Evolutionary conservation across 768 basidiomycete species (phyloP), one percentile per base, ranked within the genome.

Genomic region (Leccinum variicolor): DNA sequence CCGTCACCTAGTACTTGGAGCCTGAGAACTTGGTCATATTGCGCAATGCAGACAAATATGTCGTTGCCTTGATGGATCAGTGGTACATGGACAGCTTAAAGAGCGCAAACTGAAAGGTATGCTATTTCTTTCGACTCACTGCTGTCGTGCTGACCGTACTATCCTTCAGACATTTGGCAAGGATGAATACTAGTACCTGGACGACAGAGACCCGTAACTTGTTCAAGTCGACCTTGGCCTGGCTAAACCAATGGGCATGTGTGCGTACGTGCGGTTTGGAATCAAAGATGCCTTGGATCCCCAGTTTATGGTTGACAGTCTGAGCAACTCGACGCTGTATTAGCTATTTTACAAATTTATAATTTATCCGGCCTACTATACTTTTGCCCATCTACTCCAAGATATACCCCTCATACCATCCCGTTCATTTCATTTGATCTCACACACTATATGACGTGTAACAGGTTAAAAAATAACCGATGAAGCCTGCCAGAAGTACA

Each of bases 211-310:
- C 96, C 1, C 84, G 95, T 29, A 86, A 98, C 74, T 84, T 81
- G 2, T 98, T 98, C 68, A 92, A 97, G 73, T 87, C 85, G 61
- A 94, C 97, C 7, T 77, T 99, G 68, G 89, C 84, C 51, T 99
- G 97, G 97, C 77, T 99, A 75, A 94, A 94, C 67, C 84, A 99
- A 73, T 99, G 97, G 97, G 97, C 97, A 2, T 99, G 97, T 72
- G 96, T 97, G n/a, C 84, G 96, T 39, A 93, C 92, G 6, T 98
- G 95, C 71, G 96, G 97, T 54, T 79, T 99, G 64, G 97, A 97
- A 19, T 94, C 95, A 3, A 89, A 90, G 66, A 77, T 99, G 57
- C 97, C 97, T 3, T 99, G 96, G 95, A 98, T 69, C 89, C 89
- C 17, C 86, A 92, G 53, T 98, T 95, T 82, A 80, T 98, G 69